Evolutionary conservation across 257 asterid species (phyloP).

Genomic region (Nicotiana paniculata): DNA sequence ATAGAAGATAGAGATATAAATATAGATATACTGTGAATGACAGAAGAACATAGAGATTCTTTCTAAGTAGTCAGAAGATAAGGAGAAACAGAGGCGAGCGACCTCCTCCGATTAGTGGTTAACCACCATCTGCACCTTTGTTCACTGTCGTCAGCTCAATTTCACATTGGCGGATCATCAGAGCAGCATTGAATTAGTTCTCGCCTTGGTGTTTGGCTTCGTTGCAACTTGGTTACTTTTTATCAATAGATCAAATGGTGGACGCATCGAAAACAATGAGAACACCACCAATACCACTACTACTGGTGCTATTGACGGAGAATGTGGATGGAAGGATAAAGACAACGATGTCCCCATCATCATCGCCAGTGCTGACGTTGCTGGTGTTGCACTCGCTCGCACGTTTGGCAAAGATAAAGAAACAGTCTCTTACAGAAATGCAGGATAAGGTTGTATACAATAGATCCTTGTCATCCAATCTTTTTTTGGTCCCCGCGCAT

Average conservation of each 20-base stretch:
- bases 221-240: constrained; percentile 19
- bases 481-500: too few species aligned
- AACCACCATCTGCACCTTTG: too few species aligned
- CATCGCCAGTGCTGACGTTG: constrained; percentile 56
- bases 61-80: too few species aligned
- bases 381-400: constrained; percentile 62
- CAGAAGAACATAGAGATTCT: too few species aligned
- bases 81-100: neutral
- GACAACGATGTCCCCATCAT: constrained; percentile 29
- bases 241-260: constrained; percentile 4
- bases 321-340: constrained; percentile 33
- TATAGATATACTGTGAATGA: too few species aligned
- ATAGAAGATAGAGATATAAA: too few species aligned
- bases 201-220: constrained; percentile 34
- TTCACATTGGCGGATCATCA: neutral
- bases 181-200: constrained; percentile 16
- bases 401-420: constrained; percentile 47
- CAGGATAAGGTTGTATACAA: too few species aligned
- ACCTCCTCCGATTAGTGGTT: too few species aligned
- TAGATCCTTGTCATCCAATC: too few species aligned
- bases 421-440: too few species aligned
- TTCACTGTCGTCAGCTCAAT: too few species aligned
- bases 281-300: constrained; percentile 20
- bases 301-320: constrained; percentile 33
- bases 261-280: constrained; percentile 2